Evolutionary conservation across 768 basidiomycete genomes (phyloP).

Genomic region (Multifurca ochricompacta): DNA sequence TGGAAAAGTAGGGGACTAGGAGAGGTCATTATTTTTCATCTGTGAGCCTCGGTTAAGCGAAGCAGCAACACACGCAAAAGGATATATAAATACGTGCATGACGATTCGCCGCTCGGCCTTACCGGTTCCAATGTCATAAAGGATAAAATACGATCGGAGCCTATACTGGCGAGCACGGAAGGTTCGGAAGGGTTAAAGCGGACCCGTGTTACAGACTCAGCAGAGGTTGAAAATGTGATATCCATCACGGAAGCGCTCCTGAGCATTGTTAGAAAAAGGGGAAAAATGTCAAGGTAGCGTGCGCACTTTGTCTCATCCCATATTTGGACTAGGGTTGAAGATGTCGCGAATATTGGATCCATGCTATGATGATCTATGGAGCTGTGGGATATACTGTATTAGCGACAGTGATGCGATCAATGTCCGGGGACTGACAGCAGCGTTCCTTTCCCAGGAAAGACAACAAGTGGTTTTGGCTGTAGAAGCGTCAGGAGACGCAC

Average conservation of each 20-base stretch:
- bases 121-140: conserved; percentile 95
- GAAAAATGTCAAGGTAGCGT: background rate
- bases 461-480: conserved; percentile 49
- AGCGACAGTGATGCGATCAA: background rate
- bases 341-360: conserved; percentile 88
- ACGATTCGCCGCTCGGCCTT: conserved; percentile 89
- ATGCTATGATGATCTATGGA: conserved; percentile 91
- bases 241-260: conserved; percentile 84
- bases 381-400: conserved; percentile 33
- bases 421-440: conserved; percentile 64
- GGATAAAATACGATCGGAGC: conserved; percentile 93
- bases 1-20: conserved; percentile 96
- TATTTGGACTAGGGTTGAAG: conserved; percentile 86
- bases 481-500: background rate
- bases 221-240: conserved; percentile 77
- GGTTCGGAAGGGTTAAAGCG: conserved; percentile 93
- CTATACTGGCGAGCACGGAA: conserved; percentile 90
- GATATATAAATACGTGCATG: conserved; percentile 60
- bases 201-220: conserved; percentile 82
- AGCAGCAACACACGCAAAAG: background rate
- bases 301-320: conserved; percentile 97
- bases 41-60: conserved; percentile 25
- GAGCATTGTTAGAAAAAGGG: background rate
- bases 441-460: conserved; percentile 79
- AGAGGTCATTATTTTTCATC: conserved; percentile 84